A percentile compares a stretch with the other conserved stretches of the same genome.
These are phyloP conservation scores for Colletotrichum cordylinicola DNA, from an alignment of 2,329 filamentous ascomycete genomes.

Conservation along the genomic window DNA sequence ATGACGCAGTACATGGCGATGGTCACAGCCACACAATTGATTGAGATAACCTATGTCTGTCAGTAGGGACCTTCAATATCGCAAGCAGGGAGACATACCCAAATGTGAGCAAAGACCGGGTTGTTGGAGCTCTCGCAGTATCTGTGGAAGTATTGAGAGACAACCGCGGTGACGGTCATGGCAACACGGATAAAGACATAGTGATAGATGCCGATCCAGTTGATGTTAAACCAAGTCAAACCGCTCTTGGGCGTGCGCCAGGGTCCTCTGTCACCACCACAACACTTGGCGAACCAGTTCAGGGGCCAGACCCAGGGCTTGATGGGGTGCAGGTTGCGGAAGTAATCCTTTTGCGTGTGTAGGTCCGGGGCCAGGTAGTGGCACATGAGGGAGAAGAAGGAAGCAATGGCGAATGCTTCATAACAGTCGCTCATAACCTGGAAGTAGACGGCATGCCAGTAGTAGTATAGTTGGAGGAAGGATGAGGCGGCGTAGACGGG, in stretches of 20 bases:
- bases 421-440: conserved; percentile 84
- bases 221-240: conserved; percentile 88
- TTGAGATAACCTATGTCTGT: conserved; percentile 59
- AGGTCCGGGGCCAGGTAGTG: conserved; percentile 80
- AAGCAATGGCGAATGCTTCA: conserved; percentile 86
- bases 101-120: conserved; percentile 83
- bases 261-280: conserved; percentile 70
- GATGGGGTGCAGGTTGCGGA: conserved; percentile 68
- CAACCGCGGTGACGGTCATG: conserved; percentile 80
- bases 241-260: conserved; percentile 81
- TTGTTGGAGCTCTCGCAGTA: conserved; percentile 83
- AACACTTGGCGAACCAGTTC: conserved; percentile 73
- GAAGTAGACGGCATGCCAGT: conserved; percentile 81
- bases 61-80: neutral
- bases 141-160: conserved; percentile 69
- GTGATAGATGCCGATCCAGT: conserved; percentile 84
- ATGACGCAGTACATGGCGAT: conserved; percentile 90
- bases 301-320: conserved; percentile 80
- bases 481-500: conserved; percentile 80
- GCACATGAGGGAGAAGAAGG: conserved; percentile 85
- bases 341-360: conserved; percentile 83
- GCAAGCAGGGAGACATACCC: conserved; percentile 58
- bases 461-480: conserved; percentile 76
- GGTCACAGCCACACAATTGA: conserved; percentile 75
- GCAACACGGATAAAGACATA: conserved; percentile 83